Base-by-base conservation (phyloP, 768 basidiomycete species). In the Agrocybe chaxingu region DNA sequence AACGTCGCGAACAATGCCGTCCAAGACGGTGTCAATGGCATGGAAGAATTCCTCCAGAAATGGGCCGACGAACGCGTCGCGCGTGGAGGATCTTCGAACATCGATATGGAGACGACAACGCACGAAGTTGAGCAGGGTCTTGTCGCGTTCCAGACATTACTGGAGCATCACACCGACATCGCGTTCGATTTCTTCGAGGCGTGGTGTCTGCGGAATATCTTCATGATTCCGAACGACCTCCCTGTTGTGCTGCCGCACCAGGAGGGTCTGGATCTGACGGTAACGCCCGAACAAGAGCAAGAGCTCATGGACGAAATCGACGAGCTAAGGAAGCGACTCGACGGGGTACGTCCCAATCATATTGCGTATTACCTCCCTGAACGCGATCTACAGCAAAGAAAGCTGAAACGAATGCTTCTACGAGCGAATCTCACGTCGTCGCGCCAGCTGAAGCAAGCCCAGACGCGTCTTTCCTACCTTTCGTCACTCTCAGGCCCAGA, bases 141-240 rank as follows among this genome's bases (percentile, higher is more conserved):
- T 1, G 86, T 91, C 44, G 79, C 89, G 18, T 91, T 96, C 55
- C 90, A 95, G 65, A 94, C 93, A 0, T 76, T 95, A 39, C 76
- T 97, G 10, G 90, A 94, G 61, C 83, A 83, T 48, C 92, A 94
- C 57, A 85, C 89, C 39, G 93, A 97, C 61, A 78, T 91, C 40
- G 93, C 92, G 0, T 91, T 95, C 52, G 93, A 97, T 65, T 89
- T 87, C 62, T 90, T 97, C 59, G 92, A 93, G 68, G 85, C 84
- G 0, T 96, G 93, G 92, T 85, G 83, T 8, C 66, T 93, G 61
- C 74, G 92, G 37, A 97, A 96, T 67, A 87, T 93, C 50, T 96
- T 96, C 59, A 80, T 83, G 45, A 77, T 93, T 11, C 81, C 85
- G 0, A 73, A 79, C 2, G 82, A 84, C 52, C 60, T 91, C 32